A percentile compares a stretch with the other conserved stretches of the same genome.
phyloP scores from a whole-genome alignment of 495 filamentous ascomycete species.

The Geoglossum glabrum region DNA sequence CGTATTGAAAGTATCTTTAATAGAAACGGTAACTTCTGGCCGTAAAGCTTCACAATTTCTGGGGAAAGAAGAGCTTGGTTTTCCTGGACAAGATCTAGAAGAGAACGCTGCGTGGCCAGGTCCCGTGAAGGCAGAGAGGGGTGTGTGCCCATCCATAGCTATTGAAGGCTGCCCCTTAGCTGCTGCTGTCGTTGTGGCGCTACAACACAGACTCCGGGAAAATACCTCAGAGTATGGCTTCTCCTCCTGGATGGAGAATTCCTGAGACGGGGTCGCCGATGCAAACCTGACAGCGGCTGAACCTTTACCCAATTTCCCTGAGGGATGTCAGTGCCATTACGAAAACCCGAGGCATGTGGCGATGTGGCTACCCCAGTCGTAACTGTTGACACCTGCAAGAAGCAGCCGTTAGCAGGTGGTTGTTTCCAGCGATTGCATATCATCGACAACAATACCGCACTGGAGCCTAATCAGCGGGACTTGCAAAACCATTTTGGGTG shows the following conservation, averaged over 20 bases:
- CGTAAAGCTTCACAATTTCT: slow-evolving; percentile 50
- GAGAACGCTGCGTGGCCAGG: slow-evolving; percentile 57
- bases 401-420: neutral
- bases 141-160: slow-evolving; percentile 99
- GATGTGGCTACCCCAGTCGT: slow-evolving; percentile 61
- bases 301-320: slow-evolving; percentile 49
- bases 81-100: slow-evolving; percentile 76
- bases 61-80: slow-evolving; percentile 64
- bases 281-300: slow-evolving; percentile 61
- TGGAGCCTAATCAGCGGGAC: slow-evolving; percentile 77
- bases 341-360: neutral
- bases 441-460: slow-evolving; percentile 42
- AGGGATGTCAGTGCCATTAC: neutral
- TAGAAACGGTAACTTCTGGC: slow-evolving; percentile 72
- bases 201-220: neutral
- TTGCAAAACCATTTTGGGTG: slow-evolving; percentile 27
- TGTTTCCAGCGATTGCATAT: neutral
- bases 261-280: slow-evolving; percentile 46
- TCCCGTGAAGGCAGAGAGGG: slow-evolving; percentile 89
- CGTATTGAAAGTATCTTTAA: slow-evolving; percentile 92
- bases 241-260: slow-evolving; percentile 57
- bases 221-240: slow-evolving; percentile 40
- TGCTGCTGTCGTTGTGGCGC: neutral
- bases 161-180: slow-evolving; percentile 5
- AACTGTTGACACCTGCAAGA: slow-evolving; percentile 70